Evolutionary conservation across 1,139 yeast species (phyloP).

Genomic region (Saccharomyces hybrid): DNA sequence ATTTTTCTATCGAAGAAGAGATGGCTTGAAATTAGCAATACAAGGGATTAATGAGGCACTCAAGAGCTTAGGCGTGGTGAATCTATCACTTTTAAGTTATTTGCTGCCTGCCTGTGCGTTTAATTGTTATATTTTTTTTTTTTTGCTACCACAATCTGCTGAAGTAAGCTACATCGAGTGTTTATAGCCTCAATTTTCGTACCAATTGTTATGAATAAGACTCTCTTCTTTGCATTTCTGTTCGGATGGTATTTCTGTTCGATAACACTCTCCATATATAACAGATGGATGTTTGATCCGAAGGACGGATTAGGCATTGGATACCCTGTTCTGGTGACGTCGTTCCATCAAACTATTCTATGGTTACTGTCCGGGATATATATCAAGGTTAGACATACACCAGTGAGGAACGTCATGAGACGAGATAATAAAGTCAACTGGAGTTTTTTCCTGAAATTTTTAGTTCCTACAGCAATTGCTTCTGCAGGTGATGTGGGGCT

Average conservation of each 20-base stretch:
- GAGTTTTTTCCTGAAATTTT: constrained; percentile 42
- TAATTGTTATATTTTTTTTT: neutral
- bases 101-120: neutral
- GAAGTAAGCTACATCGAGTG: constrained; percentile 2
- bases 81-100: neutral
- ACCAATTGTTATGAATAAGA: neutral
- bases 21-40: neutral
- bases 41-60: neutral
- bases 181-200: neutral
- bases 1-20: neutral
- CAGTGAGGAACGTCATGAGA: neutral
- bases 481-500: constrained; percentile 92
- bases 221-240: constrained; percentile 14
- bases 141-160: neutral
- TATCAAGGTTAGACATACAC: constrained; percentile 12
- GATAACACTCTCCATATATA: constrained; percentile 77
- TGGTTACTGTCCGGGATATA: constrained; percentile 30
- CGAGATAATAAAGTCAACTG: constrained; percentile 24
- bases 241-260: constrained; percentile 53
- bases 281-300: constrained; percentile 93
- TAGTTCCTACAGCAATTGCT: constrained; percentile 80
- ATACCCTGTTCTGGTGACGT: constrained; percentile 77
- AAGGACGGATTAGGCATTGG: constrained; percentile 58
- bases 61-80: neutral
- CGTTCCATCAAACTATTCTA: constrained; percentile 75